Conservation (phyloP, 1,139 yeast species). For the Geotrichum cucujoidarum region DNA sequence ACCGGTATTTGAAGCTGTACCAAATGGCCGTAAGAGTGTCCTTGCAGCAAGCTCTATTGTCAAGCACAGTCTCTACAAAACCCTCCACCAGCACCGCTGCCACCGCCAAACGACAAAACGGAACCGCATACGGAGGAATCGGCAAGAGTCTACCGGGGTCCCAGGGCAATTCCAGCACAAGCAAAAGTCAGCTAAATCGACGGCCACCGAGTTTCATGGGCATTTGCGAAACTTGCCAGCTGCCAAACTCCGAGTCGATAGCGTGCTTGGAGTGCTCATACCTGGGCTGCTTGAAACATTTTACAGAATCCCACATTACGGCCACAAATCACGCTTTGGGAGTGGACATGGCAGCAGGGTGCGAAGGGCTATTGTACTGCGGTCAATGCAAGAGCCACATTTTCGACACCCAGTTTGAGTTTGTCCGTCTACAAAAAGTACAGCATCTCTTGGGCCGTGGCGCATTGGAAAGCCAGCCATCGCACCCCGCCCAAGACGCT, state of each 20-base stretch:
- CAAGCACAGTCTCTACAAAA: neutral
- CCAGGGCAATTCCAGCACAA: too few species aligned
- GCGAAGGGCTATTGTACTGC: conserved; percentile 47
- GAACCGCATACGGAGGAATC: conserved; percentile 1
- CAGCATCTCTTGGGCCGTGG: conserved; percentile 14
- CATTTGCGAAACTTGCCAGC: conserved; percentile 18
- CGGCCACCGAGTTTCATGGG: neutral
- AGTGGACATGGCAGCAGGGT: conserved; percentile 28
- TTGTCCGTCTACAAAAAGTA: conserved; percentile 40
- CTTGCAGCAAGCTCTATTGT: conserved; percentile 10
- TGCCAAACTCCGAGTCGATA: conserved; percentile 25
- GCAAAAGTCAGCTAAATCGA: too few species aligned
- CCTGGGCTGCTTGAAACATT: conserved; percentile 69
- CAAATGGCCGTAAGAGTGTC: conserved; percentile 25
- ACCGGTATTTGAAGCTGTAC: conserved; percentile 21
- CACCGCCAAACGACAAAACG: conserved; percentile 12
- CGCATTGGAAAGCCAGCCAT: conserved; percentile 16
- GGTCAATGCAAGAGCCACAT: conserved; percentile 72
- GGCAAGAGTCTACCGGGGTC: conserved; percentile 12
- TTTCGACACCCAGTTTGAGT: conserved; percentile 54
- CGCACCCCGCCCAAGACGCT: conserved; percentile 12
- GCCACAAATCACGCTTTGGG: conserved; percentile 68
- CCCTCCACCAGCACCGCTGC: neutral
- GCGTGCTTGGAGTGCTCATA: conserved; percentile 76
- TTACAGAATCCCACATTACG: conserved; percentile 55